Evolutionary conservation across 108 stramenopile genomes (phyloP), one percentile per base, ranked within the genome.

Genomic region (Stephanodiscus minutulus): DNA sequence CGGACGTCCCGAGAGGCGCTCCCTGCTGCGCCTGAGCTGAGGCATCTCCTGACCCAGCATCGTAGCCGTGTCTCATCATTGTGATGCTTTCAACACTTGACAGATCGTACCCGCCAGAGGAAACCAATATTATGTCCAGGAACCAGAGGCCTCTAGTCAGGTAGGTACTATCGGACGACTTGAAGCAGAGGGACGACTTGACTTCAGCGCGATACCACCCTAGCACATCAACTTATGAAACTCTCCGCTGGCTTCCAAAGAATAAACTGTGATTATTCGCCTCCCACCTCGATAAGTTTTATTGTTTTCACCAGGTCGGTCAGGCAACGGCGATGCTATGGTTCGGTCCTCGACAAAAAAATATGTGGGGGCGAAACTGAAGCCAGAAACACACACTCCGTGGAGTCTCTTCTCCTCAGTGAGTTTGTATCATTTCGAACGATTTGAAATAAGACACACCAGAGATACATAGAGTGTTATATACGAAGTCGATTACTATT

Each of bases 321-420:
- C 59, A 43, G 37, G n/a, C 59, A 60, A 60, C 29, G 59, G 59
- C 28, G 59, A 21, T 37, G 8, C 29, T 7, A 60, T 60, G 35
- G 59, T 39, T 29, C 52, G 25, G 52, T 53, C 35, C 59, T 60
- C 35, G 59, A 37, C 35, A 18, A 60, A 60, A 60, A 60, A 60
- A 22, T 13, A 29, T 18, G 35, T 60, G 36, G 39, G 13, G 21
- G 11, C 3, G 0, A 1, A 1, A 8, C 10, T 25, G 18, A 39
- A 1, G 25, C 52, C 52, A 53, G 25, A 53, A 25, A 25, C 25
- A 2, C 52, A 1, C 24, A 22, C 24, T 53, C 24, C 52, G 22
- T n/a, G n/a, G n/a, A n/a, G n/a, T n/a, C n/a, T n/a, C n/a, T n/a
- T n/a, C n/a, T n/a, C n/a, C n/a, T n/a, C n/a, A n/a, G n/a, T n/a